Percentiles rank a stretch among this genome's conserved stretches.
phyloP scores from a whole-genome alignment of 1,284 basidiomycete species.

The Trametes versicolor region DNA sequence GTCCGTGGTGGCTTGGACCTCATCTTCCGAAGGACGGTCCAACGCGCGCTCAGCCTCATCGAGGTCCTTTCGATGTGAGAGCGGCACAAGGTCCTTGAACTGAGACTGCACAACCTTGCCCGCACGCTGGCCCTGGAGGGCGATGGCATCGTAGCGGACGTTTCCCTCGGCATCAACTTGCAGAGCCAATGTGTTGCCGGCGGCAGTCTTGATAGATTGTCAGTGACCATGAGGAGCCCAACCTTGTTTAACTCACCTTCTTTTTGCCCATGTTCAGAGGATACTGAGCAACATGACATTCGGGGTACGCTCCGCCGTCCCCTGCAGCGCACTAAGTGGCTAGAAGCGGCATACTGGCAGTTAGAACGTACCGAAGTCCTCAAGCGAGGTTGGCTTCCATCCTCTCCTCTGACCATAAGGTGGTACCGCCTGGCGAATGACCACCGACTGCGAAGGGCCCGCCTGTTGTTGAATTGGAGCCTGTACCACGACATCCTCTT shows the following conservation, averaged over 20 bases:
- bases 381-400: constrained; percentile 87
- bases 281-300: constrained; percentile 98
- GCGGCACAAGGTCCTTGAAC: constrained; percentile 97
- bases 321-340: constrained; percentile 51
- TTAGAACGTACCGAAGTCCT: constrained; percentile 81
- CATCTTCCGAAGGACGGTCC: constrained; percentile 93
- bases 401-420: constrained; percentile 86
- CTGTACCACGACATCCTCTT: constrained; percentile 53
- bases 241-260: constrained; percentile 65
- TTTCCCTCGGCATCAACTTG: constrained; percentile 98
- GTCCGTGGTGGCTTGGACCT: constrained; percentile 89
- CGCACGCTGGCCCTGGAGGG: constrained; percentile 90
- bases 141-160: constrained; percentile 97
- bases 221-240: not conserved
- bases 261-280: constrained; percentile 96
- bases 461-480: constrained; percentile 39
- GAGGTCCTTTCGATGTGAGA: constrained; percentile 90
- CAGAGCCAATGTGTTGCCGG: constrained; percentile 93
- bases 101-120: constrained; percentile 93
- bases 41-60: constrained; percentile 78
- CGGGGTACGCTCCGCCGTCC: constrained; percentile 95
- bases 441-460: constrained; percentile 53
- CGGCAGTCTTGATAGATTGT: constrained; percentile 66
- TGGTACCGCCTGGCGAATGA: constrained; percentile 68
- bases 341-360: not conserved